Evolutionary conservation across 2,329 filamentous ascomycete species (phyloP), one percentile per base, ranked within the genome.

Genomic region (Monosporascus cannonballus): DNA sequence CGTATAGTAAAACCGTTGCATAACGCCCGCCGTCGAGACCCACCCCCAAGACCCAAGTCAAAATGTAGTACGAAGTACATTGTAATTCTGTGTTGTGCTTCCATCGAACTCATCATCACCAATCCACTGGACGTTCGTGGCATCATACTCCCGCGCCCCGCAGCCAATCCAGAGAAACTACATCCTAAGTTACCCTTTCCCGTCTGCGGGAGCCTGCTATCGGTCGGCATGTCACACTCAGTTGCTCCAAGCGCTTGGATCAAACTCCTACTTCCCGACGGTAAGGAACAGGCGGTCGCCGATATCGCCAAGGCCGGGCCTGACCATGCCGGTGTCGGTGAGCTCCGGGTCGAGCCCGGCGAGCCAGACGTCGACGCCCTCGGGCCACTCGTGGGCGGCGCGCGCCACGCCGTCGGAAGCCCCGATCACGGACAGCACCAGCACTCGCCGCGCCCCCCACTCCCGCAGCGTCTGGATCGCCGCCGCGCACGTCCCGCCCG

Each of bases 201-300:
- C 38, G 18, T 20, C 17, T 6, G 11, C 30, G 11, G 30, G 4
- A 34, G 30, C 30, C 30, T 34, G 30, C 30, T 34, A 14, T 34
- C 11, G 9, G 30, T 14, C 30, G 30, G 11, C 30, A 5, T 34
- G 30, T 5, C 11, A 30, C 3, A 34, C 30, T 14, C 38, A 18
- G 38, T 8, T 20, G 18, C 15, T 11, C 38, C 38, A 41, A 18
- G 41, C 18, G 14, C n/a, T n/a, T 15, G n/a, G 20, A 56, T 39
- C n/a, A 8, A 27, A 49, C 53, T 48, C 50, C 52, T 67, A 95
- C 69, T 96, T 96, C 22, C 91, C 92, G 68, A 93, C 80, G 0
- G 92, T 96, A 73, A 95, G 74, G 71, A 93, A 96, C 71, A 97
- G 70, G 48, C 93, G 77, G 72, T 97, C 93, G 1, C 93, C 93